These are phyloP conservation scores for Picea mariana DNA, from an alignment of 83 land plant species.

Conservation along the genomic window DNA sequence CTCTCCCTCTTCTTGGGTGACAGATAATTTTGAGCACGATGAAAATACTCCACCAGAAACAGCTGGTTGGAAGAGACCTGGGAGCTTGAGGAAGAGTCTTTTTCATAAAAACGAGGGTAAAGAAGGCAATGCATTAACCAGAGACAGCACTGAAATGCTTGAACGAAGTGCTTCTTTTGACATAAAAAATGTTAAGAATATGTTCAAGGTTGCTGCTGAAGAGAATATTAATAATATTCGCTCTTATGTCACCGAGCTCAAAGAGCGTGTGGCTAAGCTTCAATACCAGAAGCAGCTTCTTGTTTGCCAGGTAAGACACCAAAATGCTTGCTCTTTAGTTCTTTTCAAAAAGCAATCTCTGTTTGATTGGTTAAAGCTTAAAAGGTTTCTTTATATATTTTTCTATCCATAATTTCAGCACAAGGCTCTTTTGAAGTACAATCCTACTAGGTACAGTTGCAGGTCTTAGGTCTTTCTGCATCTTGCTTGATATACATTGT, in stretches of 20 bases:
- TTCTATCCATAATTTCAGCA: neutral
- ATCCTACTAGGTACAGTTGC: too few relatives aligned
- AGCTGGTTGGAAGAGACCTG: constrained; percentile 32
- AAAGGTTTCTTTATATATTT: neutral
- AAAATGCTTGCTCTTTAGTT: neutral
- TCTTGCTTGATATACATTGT: neutral
- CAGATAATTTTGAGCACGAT: constrained; percentile 10
- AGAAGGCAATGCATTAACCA: constrained; percentile 13
- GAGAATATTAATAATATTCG: constrained; percentile 72
- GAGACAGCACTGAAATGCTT: constrained; percentile 29
- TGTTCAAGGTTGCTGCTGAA: constrained; percentile 51
- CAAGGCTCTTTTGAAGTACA: neutral
- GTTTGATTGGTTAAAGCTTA: too few relatives aligned
- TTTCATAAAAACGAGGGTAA: constrained; percentile 15
- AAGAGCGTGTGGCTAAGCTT: constrained; percentile 73
- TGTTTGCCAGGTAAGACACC: constrained; percentile 59
- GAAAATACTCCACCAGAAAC: constrained; percentile 46
- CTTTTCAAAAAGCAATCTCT: neutral
- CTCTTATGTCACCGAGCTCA: constrained; percentile 75
- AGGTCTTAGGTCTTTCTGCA: neutral
- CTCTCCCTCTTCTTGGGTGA: constrained; percentile 18
- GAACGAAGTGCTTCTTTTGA: constrained; percentile 39
- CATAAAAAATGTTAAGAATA: constrained; percentile 35
- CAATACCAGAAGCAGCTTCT: constrained; percentile 69
- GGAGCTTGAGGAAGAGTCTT: constrained; percentile 18